phyloP scores from a whole-genome alignment of 176 grass and related monocot species.

The Rhynchospora breviuscula region DNA sequence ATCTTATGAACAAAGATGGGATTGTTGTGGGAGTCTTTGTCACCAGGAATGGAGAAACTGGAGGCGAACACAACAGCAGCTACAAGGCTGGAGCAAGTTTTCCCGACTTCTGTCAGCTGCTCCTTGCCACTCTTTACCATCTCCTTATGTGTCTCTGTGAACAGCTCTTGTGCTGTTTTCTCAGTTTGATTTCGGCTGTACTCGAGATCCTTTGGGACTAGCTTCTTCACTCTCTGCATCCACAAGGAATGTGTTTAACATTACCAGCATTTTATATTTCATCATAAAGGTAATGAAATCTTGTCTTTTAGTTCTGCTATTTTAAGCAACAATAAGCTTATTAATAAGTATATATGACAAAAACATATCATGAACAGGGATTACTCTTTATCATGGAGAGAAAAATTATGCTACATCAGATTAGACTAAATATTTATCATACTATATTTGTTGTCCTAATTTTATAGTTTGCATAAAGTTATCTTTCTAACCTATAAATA shows the following conservation, averaged over 20 bases:
- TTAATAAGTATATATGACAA: background rate
- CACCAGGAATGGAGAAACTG: conserved; percentile 39
- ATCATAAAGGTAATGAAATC: background rate
- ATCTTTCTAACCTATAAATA: background rate
- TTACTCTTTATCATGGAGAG: background rate
- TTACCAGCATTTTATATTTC: background rate
- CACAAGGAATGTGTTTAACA: background rate
- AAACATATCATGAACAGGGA: background rate
- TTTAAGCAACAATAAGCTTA: background rate
- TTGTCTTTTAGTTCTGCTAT: background rate
- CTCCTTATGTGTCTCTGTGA: conserved; percentile 1
- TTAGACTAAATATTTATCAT: background rate
- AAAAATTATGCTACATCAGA: background rate
- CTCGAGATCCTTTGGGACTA: conserved; percentile 12
- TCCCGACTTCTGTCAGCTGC: conserved; percentile 21
- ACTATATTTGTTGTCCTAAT: background rate
- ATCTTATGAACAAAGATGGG: conserved; percentile 16
- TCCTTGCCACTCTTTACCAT: background rate
- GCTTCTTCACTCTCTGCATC: conserved; percentile 17
- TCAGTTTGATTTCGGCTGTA: conserved; percentile 3
- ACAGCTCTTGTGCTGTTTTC: conserved; percentile 25
- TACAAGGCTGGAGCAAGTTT: conserved; percentile 27
- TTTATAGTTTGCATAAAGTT: background rate
- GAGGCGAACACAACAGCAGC: conserved; percentile 36
- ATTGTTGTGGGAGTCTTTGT: conserved; percentile 13